A percentile compares a stretch with the other conserved stretches of the same genome.
Conservation (phyloP, 106 monocot species). For the Dendrobium huoshanense region DNA sequence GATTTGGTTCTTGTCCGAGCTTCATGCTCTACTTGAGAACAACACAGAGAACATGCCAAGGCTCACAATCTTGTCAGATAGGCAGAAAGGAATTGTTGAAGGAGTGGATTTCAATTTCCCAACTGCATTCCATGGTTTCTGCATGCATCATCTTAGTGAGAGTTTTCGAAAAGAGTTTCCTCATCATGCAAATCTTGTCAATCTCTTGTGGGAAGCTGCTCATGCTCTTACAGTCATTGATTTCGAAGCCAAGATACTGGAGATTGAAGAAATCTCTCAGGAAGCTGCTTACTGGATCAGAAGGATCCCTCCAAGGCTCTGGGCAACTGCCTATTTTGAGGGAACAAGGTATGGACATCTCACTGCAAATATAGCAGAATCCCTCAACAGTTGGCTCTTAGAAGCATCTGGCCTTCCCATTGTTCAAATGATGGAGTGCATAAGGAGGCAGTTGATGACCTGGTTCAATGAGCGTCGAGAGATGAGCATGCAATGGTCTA, state of each 20-base stretch:
- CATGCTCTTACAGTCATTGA: slow-evolving; percentile 85
- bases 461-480: slow-evolving; percentile 98
- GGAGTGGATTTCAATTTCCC: slow-evolving; percentile 97
- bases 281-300: slow-evolving; percentile 96
- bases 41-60: slow-evolving; percentile 98
- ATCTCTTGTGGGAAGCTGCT: slow-evolving; percentile 88
- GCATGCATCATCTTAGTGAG: slow-evolving; percentile 91
- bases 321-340: slow-evolving; percentile 97
- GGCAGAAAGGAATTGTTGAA: slow-evolving; percentile 80
- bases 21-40: slow-evolving; percentile 67
- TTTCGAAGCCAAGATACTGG: slow-evolving; percentile 84
- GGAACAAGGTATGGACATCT: slow-evolving; percentile 82
- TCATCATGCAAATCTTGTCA: slow-evolving; percentile 70
- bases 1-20: slow-evolving; percentile 96
- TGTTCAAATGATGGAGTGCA: slow-evolving; percentile 91
- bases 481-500: slow-evolving; percentile 77
- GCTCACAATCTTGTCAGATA: slow-evolving; percentile 85
- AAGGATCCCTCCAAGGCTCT: slow-evolving; percentile 68
- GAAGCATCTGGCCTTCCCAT: slow-evolving; percentile 90
- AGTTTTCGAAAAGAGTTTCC: slow-evolving; percentile 88
- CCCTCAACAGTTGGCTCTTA: slow-evolving; percentile 75
- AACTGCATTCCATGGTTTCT: slow-evolving; percentile 93
- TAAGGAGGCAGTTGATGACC: slow-evolving; percentile 87
- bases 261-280: slow-evolving; percentile 81
- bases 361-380: slow-evolving; percentile 77